Evolutionary conservation across 208 protist genomes (phyloP).

Genomic region (Leishmania guyanensis): DNA sequence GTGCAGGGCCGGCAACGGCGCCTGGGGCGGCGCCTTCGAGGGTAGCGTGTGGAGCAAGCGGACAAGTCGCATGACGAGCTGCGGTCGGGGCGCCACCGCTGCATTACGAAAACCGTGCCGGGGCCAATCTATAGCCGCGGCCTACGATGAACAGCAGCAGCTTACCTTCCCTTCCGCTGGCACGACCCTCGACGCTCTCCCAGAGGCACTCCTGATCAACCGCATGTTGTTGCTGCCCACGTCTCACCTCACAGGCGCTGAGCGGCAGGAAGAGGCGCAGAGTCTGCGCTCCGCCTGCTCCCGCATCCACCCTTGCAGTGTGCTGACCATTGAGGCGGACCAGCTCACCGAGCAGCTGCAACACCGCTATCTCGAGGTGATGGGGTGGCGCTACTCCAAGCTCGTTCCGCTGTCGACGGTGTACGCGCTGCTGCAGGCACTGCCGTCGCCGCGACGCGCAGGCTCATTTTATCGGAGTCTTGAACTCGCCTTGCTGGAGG

Average conservation of each 20-base stretch:
- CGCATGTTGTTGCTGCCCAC: slow-evolving; percentile 38
- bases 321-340: slow-evolving; percentile 49
- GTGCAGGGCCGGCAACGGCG: neutral
- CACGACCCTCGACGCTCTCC: slow-evolving; percentile 23
- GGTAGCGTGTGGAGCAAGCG: neutral
- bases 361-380: slow-evolving; percentile 46
- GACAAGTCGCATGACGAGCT: neutral
- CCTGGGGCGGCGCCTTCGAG: neutral
- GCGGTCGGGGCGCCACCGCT: neutral
- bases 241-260: slow-evolving; percentile 35
- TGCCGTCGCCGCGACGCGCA: slow-evolving; percentile 56
- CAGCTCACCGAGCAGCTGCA: slow-evolving; percentile 49
- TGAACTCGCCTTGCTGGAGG: slow-evolving; percentile 49
- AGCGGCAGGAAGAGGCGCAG: slow-evolving; percentile 21
- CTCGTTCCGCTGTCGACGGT: slow-evolving; percentile 66
- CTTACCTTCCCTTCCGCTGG: slow-evolving; percentile 9
- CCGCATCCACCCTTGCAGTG: slow-evolving; percentile 60
- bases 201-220: slow-evolving; percentile 37
- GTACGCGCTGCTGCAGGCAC: slow-evolving; percentile 37
- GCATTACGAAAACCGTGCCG: slow-evolving; percentile 1
- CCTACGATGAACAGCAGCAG: slow-evolving; percentile 8
- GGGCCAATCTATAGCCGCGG: neutral
- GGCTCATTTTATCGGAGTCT: slow-evolving; percentile 72
- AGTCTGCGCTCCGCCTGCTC: slow-evolving; percentile 41
- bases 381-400: slow-evolving; percentile 49